phyloP scores from a whole-genome alignment of 805 yeast genomes.

The Maudiozyma saulgeensis region DNA sequence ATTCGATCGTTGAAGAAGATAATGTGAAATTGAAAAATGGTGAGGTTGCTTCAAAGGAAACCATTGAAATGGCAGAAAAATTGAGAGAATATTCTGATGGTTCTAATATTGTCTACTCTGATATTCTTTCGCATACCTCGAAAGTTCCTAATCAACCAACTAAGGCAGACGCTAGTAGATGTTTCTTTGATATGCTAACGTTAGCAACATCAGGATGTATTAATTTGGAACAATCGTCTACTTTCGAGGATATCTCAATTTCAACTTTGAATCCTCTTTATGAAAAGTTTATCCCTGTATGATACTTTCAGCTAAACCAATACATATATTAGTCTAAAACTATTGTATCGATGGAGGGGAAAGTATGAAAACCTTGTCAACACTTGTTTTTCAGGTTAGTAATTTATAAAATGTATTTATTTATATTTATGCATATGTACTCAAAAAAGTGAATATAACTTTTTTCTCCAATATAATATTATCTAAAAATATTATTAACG shows the following conservation, averaged over 20 bases:
- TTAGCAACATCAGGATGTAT: constrained; percentile 72
- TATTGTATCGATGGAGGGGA: too few relatives aligned
- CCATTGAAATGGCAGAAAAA: constrained; percentile 23
- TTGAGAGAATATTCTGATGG: constrained; percentile 10
- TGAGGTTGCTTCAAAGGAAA: constrained; percentile 19
- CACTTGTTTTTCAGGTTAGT: too few relatives aligned
- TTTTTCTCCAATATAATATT: too few relatives aligned
- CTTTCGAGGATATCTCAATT: constrained; percentile 54
- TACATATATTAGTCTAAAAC: too few relatives aligned
- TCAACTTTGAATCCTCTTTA: constrained; percentile 35
- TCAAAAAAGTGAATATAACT: too few relatives aligned
- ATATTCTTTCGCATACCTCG: not conserved
- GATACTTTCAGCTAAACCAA: not conserved
- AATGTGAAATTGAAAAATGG: constrained; percentile 10
- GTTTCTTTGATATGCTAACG: constrained; percentile 76
- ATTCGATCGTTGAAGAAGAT: not conserved
- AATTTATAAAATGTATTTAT: too few relatives aligned
- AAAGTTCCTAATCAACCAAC: constrained; percentile 7
- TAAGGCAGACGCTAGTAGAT: constrained; percentile 18
- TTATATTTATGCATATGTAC: too few relatives aligned
- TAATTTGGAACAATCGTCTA: constrained; percentile 45
- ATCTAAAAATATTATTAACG: too few relatives aligned
- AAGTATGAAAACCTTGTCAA: too few relatives aligned
- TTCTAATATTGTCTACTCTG: constrained; percentile 4
- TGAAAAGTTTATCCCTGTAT: constrained; percentile 18